A percentile compares a stretch with the other conserved stretches of the same genome.
Evolutionary conservation across 768 basidiomycete species (phyloP).

Genomic region (Psilocybe sp.): DNA sequence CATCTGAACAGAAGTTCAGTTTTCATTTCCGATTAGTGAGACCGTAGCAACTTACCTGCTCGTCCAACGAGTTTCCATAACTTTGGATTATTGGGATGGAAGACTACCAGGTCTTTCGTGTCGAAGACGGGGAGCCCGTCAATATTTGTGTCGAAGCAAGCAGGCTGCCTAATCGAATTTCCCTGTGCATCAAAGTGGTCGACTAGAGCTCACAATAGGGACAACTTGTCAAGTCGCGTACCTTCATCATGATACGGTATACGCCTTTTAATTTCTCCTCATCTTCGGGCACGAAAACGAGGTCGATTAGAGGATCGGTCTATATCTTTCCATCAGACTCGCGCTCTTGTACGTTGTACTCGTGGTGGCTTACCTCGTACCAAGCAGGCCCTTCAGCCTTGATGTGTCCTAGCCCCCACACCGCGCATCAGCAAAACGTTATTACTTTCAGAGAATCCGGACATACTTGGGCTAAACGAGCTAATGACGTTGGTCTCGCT

Average conservation of each 20-base stretch:
- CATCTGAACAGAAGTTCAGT: background rate
- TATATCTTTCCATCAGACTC: background rate
- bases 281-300: slow-evolving; percentile 2
- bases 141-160: background rate
- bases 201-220: too few species aligned
- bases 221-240: background rate
- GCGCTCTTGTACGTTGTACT: background rate
- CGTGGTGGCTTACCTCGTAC: background rate
- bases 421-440: too few species aligned
- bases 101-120: background rate
- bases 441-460: background rate
- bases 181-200: background rate
- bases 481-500: background rate
- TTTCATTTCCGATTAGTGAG: background rate
- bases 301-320: background rate
- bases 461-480: background rate
- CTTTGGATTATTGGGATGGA: slow-evolving; percentile 1
- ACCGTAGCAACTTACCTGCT: background rate
- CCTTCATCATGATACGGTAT: slow-evolving; percentile 4
- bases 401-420: background rate
- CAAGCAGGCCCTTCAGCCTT: background rate
- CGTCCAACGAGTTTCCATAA: slow-evolving; percentile 3
- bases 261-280: background rate
- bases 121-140: slow-evolving; percentile 5
- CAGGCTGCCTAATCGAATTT: slow-evolving; percentile 2